Conservation (phyloP, 2,329 filamentous ascomycete species). For the Aspergillus tanneri region DNA sequence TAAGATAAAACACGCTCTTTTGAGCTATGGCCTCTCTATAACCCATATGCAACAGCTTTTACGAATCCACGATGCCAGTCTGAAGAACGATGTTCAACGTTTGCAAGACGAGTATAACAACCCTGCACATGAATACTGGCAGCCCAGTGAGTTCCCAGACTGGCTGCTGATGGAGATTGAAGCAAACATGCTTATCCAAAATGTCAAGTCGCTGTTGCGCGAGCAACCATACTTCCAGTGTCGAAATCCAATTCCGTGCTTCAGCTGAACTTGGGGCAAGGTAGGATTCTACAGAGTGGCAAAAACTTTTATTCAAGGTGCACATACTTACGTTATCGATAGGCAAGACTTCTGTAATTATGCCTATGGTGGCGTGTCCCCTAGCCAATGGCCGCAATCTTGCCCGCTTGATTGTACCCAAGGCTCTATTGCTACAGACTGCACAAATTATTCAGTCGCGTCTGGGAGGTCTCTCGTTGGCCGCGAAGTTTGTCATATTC, state of each 20-base stretch:
- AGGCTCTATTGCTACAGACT: slow-evolving; percentile 63
- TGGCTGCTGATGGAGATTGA: slow-evolving; percentile 69
- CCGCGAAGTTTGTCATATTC: slow-evolving; percentile 56
- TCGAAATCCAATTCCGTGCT: slow-evolving; percentile 59
- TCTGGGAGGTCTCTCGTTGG: slow-evolving; percentile 57
- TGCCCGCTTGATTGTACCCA: slow-evolving; percentile 59
- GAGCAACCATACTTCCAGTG: slow-evolving; percentile 57
- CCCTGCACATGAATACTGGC: slow-evolving; percentile 55
- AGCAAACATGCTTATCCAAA: slow-evolving; percentile 60
- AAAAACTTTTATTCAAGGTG: not conserved
- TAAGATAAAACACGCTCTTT: slow-evolving; percentile 38
- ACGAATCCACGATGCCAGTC: slow-evolving; percentile 41
- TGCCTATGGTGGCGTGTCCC: slow-evolving; percentile 60
- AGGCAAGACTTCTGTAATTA: slow-evolving; percentile 65
- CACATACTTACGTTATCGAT: not conserved
- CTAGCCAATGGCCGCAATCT: slow-evolving; percentile 54
- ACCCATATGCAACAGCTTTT: slow-evolving; percentile 46
- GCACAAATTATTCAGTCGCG: slow-evolving; percentile 55
- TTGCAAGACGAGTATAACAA: slow-evolving; percentile 48
- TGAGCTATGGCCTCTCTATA: slow-evolving; percentile 43
- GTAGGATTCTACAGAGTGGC: slow-evolving; percentile 25
- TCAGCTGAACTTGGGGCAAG: slow-evolving; percentile 68
- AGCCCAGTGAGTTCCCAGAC: too few species aligned
- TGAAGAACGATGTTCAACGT: slow-evolving; percentile 32
- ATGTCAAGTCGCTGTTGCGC: slow-evolving; percentile 63